Base-by-base conservation (phyloP, 306 rosid species). In the Mimosa bimucronata region DNA sequence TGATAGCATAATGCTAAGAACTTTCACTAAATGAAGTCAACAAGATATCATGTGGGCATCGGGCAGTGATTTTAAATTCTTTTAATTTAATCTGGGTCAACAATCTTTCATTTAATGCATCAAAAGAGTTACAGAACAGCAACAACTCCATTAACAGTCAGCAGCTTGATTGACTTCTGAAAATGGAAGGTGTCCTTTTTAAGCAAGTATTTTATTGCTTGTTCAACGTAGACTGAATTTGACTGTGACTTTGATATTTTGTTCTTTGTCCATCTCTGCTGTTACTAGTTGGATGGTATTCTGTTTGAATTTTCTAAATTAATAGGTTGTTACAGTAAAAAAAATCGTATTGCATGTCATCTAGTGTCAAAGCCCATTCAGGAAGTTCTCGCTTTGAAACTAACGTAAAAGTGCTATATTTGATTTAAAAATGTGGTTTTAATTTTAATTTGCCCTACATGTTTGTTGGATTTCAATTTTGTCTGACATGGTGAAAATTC, bases 1-100 rank as follows among this genome's bases (percentile, higher is more conserved):
- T 64, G 76, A 53, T 78, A 34, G 71, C 13, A 77, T 72, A 65
- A 52, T 21, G 76, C 64, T 76, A 19, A 19, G 48, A 66, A 38
- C 74, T 73, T 66, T 66, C 21, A 18, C 46, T 9, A 66, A 12
- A 52, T n/a, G 3, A 73, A 53, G 34, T 37, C 26, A 7, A 12
- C 37, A 16, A 40, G 13, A 34, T 74, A 34, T 53, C n/a, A n/a
- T n/a, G 23, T 55, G 66, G 34, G 34, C 34, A 30, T 76, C 19
- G 1, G 45, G 21, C 29, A 7, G 64, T 76, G 64, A 25, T 23
- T 26, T 29, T 37, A 48, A 46, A 52, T 28, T 45, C 26, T 41
- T 50, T 71, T 16, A 28, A 8, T 45, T 71, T 60, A 46, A 28
- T 46, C 19, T 19, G 25, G 37, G 26, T 16, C 18, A 16, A 29